Percentiles rank a stretch among this genome's conserved stretches.
phyloP scores from a whole-genome alignment of 2,329 filamentous ascomycete species.

The Penicillium sp. region DNA sequence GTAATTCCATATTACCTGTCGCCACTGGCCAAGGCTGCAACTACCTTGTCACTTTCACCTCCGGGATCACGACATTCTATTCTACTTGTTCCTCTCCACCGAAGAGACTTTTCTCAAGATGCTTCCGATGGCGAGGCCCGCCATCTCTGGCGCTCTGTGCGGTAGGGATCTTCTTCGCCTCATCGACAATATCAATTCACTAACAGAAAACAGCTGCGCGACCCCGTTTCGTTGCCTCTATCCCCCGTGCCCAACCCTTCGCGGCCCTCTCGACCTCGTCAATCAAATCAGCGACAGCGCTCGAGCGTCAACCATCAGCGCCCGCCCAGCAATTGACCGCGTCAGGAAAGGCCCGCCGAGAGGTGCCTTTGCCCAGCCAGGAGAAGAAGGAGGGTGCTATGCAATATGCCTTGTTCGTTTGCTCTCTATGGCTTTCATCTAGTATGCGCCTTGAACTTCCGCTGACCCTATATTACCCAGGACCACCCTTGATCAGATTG shows the following conservation, averaged over 20 bases:
- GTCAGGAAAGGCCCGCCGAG: slow-evolving; percentile 47
- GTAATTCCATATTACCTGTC: slow-evolving; percentile 5
- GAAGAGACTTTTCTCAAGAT: slow-evolving; percentile 20
- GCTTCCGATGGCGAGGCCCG: slow-evolving; percentile 30
- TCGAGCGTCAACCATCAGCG: slow-evolving; percentile 38
- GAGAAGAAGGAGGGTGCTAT: slow-evolving; percentile 53
- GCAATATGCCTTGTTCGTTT: slow-evolving; percentile 52
- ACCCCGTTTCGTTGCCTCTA: slow-evolving; percentile 29
- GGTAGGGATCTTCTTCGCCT: slow-evolving; percentile 22
- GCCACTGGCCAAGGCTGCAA: slow-evolving; percentile 7
- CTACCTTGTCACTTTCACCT: background rate
- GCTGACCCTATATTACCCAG: slow-evolving; percentile 23
- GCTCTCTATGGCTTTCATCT: background rate
- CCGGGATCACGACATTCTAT: background rate
- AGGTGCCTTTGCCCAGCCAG: slow-evolving; percentile 51
- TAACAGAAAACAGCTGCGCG: slow-evolving; percentile 30
- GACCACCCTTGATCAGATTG: slow-evolving; percentile 64
- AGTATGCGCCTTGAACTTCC: slow-evolving; percentile 1
- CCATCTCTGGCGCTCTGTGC: slow-evolving; percentile 28
- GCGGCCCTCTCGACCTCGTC: slow-evolving; percentile 46
- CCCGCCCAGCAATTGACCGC: slow-evolving; percentile 37
- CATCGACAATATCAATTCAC: slow-evolving; percentile 12
- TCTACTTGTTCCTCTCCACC: slow-evolving; percentile 2
- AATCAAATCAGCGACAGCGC: slow-evolving; percentile 44
- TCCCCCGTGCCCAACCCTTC: slow-evolving; percentile 38